Base-by-base conservation (phyloP, 352 stramenopile species). In the Globisporangium megalacanthum region DNA sequence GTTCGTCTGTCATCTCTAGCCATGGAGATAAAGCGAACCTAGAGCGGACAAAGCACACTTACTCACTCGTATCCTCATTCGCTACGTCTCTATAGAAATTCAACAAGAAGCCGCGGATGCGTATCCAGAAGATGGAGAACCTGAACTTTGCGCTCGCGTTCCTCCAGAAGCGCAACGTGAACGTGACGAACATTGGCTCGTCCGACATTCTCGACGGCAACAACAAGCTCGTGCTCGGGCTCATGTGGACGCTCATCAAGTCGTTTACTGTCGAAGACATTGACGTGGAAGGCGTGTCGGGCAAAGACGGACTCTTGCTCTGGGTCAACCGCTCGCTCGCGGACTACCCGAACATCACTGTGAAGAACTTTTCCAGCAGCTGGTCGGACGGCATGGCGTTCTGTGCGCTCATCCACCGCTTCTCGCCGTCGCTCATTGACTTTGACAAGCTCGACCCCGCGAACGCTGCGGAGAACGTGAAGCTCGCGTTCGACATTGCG, bases 211-310 rank as follows among this genome's bases (percentile, higher is more conserved):
- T 96, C 45, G 86, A 96, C 54, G 86, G 87, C 68, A 96, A 96
- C 74, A 86, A 92, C 58, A 96, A 96, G 68, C 80, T 97, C 44
- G 81, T 97, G 56, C 72, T 97, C 11, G 89, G 89, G 1, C 80
- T 97, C 62, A 92, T 97, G 77, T 97, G 88, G 88, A 97, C 86
- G 61, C 86, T 97, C 45, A 97, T 97, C 58, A 94, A 96, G 72
- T 79, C 84, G 52, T 97, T 96, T 65, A 72, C 85, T 60, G 85
- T 95, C 58, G 79, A 79, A 17, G 85, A 92, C 57, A 89, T 94
- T 42, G 84, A 91, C 64, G 82, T 94, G 6, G 84, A 94, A 60
- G 88, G 86, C 56, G 87, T 97, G n/a, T 92, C 82, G 4, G 86
- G 86, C 56, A 95, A 96, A 59, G 86, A 97, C 64, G 89, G 89